Evolutionary conservation across 2,329 filamentous ascomycete genomes (phyloP).

Genomic region (Chaetoscypha palmicola): DNA sequence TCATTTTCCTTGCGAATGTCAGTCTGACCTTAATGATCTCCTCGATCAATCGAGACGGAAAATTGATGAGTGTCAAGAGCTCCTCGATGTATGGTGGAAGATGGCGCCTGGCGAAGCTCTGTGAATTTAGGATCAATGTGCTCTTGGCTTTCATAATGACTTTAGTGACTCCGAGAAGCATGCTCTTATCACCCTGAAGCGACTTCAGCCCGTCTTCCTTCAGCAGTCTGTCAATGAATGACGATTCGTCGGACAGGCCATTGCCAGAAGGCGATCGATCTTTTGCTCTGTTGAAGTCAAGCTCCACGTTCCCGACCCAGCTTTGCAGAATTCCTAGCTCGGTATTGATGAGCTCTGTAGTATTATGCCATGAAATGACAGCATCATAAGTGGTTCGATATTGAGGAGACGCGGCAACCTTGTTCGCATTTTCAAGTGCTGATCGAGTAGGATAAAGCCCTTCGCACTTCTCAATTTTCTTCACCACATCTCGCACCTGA

Average conservation of each 20-base stretch:
- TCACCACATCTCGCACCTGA: constrained; percentile 84
- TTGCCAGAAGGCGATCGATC: constrained; percentile 60
- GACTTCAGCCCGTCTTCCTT: constrained; percentile 95
- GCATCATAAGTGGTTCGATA: constrained; percentile 82
- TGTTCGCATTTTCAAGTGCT: constrained; percentile 67
- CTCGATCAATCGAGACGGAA: constrained; percentile 89
- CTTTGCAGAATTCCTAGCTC: constrained; percentile 85
- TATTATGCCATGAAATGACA: constrained; percentile 94
- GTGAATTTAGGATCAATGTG: constrained; percentile 80
- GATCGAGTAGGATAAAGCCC: constrained; percentile 74
- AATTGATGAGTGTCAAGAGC: constrained; percentile 91
- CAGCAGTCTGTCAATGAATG: constrained; percentile 88
- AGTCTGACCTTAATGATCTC: constrained; percentile 92
- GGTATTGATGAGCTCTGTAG: constrained; percentile 90
- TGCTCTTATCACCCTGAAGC: constrained; percentile 78
- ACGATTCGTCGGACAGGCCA: constrained; percentile 79
- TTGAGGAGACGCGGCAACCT: constrained; percentile 64
- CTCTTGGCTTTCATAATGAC: constrained; percentile 92
- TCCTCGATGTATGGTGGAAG: constrained; percentile 96
- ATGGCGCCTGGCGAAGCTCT: constrained; percentile 79
- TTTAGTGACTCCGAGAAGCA: constrained; percentile 74
- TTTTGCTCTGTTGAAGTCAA: constrained; percentile 78
- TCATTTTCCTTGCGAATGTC: constrained; percentile 89
- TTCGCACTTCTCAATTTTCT: constrained; percentile 85
- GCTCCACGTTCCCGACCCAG: constrained; percentile 94